A percentile compares a stretch with the other conserved stretches of the same genome.
Evolutionary conservation across 108 stramenopile species (phyloP).

Genomic region (Discostella pseudostelligera): DNA sequence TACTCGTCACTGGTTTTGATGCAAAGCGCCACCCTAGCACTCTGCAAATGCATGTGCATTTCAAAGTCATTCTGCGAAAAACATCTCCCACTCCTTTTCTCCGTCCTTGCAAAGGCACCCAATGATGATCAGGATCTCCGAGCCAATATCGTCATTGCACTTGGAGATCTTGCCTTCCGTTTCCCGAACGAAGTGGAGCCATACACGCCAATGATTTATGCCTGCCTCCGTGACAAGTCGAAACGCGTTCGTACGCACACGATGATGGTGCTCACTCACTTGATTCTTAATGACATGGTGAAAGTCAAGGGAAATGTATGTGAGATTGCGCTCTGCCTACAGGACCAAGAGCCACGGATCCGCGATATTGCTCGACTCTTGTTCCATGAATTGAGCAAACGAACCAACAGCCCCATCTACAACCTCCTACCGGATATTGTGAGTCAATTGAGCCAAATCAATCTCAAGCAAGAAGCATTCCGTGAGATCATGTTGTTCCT

Average conservation of each 20-base stretch:
- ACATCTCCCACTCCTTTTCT: conserved; percentile 91
- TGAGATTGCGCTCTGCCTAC: conserved; percentile 91
- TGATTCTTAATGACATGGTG: conserved; percentile 99
- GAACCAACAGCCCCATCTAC: conserved; percentile 96
- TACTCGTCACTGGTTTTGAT: conserved; percentile 67
- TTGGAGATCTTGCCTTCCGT: conserved; percentile 96
- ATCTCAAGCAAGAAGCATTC: conserved; percentile 75
- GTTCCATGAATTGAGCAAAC: conserved; percentile 92
- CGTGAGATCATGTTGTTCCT: conserved; percentile 90
- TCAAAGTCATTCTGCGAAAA: conserved; percentile 89
- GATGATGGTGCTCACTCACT: conserved; percentile 95
- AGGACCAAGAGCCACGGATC: conserved; percentile 83
- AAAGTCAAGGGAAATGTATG: conserved; percentile 96
- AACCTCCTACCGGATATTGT: conserved; percentile 98
- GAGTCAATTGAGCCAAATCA: conserved; percentile 78
- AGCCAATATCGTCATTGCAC: conserved; percentile 92
- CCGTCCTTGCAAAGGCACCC: conserved; percentile 80
- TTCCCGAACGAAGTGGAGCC: conserved; percentile 98
- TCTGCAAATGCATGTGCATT: conserved; percentile 95
- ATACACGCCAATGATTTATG: conserved; percentile 92
- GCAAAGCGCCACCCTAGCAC: conserved; percentile 82
- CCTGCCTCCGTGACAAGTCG: conserved; percentile 89
- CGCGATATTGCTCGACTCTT: conserved; percentile 90
- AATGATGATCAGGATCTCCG: conserved; percentile 78
- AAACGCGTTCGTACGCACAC: conserved; percentile 90